Conservation (phyloP, 768 basidiomycete genomes). For the Pisolithus orientalis region DNA sequence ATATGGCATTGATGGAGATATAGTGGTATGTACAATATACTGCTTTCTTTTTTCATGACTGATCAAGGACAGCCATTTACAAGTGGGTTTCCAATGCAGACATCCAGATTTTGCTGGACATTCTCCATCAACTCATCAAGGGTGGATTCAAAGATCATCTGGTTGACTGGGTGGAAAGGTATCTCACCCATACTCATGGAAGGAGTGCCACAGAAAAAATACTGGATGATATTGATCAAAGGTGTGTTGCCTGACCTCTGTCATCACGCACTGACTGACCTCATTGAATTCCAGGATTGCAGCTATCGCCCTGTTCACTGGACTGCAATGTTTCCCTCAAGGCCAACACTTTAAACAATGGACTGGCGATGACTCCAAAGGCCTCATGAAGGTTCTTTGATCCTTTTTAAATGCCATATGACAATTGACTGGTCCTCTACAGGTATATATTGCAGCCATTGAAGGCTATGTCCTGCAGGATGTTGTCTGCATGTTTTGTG, state of each 20-base stretch:
- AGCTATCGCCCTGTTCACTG: too few species aligned
- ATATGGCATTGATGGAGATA: conserved; percentile 1
- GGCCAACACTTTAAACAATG: too few species aligned
- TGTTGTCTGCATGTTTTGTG: background rate
- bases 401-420: background rate
- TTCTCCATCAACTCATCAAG: conserved; percentile 43
- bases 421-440: background rate
- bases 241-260: too few species aligned
- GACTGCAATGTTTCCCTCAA: too few species aligned
- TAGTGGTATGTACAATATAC: background rate
- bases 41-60: background rate
- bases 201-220: too few species aligned
- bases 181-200: too few species aligned
- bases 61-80: background rate
- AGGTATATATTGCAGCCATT: background rate
- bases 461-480: background rate
- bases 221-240: too few species aligned
- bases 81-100: conserved; percentile 9
- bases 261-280: too few species aligned
- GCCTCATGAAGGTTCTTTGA: background rate
- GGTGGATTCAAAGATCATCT: conserved; percentile 40
- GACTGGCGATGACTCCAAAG: background rate
- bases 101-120: conserved; percentile 37
- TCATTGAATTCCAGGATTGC: too few species aligned
- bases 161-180: conserved; percentile 24